Evolutionary conservation across 202 grass and related monocot genomes (phyloP).

Genomic region (Panicum hallii): DNA sequence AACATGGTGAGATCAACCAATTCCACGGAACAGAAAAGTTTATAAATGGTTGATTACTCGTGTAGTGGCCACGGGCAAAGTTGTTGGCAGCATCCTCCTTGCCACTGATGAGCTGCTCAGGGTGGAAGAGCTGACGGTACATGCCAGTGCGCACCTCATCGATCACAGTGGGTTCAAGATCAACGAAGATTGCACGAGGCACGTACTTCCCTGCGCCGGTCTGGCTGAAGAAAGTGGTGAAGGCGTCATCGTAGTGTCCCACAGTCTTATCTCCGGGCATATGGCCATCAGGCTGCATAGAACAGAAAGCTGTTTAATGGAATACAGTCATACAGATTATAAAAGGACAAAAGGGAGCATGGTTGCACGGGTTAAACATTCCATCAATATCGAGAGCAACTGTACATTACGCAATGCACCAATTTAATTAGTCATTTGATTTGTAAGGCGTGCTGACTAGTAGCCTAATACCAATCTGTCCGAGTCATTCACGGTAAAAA

Average conservation of each 20-base stretch:
- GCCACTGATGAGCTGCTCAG: slow-evolving; percentile 94
- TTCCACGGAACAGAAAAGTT: background rate
- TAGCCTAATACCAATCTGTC: background rate
- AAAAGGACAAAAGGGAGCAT: background rate
- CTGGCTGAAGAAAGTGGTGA: slow-evolving; percentile 90
- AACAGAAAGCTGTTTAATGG: background rate
- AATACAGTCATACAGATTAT: background rate
- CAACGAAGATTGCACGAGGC: slow-evolving; percentile 83
- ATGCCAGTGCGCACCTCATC: slow-evolving; percentile 85
- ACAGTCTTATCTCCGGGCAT: slow-evolving; percentile 69
- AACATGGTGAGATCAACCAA: background rate
- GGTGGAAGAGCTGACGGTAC: slow-evolving; percentile 97
- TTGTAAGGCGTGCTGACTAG: background rate
- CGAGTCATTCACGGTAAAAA: background rate
- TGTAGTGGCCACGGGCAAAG: slow-evolving; percentile 89
- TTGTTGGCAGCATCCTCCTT: slow-evolving; percentile 96
- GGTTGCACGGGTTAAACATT: background rate
- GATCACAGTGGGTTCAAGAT: slow-evolving; percentile 89
- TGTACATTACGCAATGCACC: background rate
- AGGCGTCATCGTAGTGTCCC: slow-evolving; percentile 71
- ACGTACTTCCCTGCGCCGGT: slow-evolving; percentile 83
- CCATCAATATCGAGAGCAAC: background rate
- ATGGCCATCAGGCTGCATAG: slow-evolving; percentile 80
- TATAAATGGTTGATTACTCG: slow-evolving; percentile 45
- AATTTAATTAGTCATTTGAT: background rate